Evolutionary conservation across 306 rosid species (phyloP), one percentile per base, ranked within the genome.

Genomic region (Potentilla sterilis): DNA sequence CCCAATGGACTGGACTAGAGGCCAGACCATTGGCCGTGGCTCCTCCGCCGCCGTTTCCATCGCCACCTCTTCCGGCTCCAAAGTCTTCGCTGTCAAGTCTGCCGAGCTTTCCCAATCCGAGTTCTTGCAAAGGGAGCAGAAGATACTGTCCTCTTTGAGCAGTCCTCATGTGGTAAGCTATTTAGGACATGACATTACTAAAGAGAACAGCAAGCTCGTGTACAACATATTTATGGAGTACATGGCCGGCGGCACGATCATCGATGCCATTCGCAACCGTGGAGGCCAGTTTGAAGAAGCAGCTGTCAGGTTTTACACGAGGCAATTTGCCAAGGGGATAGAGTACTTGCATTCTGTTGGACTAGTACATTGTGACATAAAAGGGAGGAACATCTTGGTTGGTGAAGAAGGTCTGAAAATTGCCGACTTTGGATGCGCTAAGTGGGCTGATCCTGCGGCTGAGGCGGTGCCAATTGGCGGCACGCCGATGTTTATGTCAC

Each of bases 401-500:
- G 82, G 89, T 19, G 81, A 81, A 63, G 70, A 82, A 5, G 97
- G 97, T 19, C 89, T 81, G 0, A 92, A 92, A 82, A 78, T 96
- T 34, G 89, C 98, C 3, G 99, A 96, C 80, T 88, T 96, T 12
- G 99, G 99, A 34, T 92, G 93, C 75, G 87, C 98, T 3, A 92
- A 81, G 80, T 75, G 83, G 79, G 85, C 49, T 7, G 4, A 0
- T 3, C 74, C 82, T 11, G 69, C 48, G 4, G 74, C 43, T 57
- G 69, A 64, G 16, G 62, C 32, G 4, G 24, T 21, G 14, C 73
- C 69, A 16, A 84, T 86, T 18, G 63, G 88, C 0, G 97, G 98
- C 44, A 92, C 99, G 3, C 99, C 99, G 16, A 79, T 88, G 91
- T 96, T 85, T 43, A 90, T 92, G 98, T 92, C 97, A 0, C 98